A percentile compares a stretch with the other conserved stretches of the same genome.
phyloP scores from a whole-genome alignment of 768 basidiomycete genomes.

The Collybia sordida region DNA sequence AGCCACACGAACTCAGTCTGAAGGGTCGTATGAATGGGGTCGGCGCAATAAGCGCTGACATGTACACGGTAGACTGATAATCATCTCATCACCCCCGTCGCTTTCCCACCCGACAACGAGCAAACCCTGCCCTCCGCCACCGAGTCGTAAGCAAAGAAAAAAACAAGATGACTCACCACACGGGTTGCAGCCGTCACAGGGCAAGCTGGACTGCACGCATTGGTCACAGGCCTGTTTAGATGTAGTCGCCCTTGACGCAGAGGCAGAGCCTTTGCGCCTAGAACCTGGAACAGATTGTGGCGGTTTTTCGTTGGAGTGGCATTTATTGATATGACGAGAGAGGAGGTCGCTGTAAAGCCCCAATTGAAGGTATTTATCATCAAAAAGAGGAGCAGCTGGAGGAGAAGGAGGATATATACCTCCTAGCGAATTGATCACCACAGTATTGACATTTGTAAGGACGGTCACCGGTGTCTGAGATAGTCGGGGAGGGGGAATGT shows the following conservation, averaged over 20 bases:
- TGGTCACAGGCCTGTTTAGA: constrained; percentile 86
- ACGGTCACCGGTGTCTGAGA: constrained; percentile 80
- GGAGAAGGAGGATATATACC: constrained; percentile 38
- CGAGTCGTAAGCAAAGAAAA: background rate
- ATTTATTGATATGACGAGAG: constrained; percentile 85
- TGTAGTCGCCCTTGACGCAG: constrained; percentile 70
- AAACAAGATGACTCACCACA: constrained; percentile 52
- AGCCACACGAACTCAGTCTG: too few relatives aligned
- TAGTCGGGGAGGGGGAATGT: constrained; percentile 5
- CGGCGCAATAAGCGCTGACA: too few relatives aligned
- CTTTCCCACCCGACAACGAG: background rate
- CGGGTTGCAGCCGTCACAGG: constrained; percentile 79
- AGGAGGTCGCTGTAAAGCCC: constrained; percentile 70
- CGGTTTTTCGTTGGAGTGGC: constrained; percentile 76
- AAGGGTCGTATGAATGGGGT: too few relatives aligned
- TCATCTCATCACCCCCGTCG: too few relatives aligned
- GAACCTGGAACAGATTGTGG: constrained; percentile 36
- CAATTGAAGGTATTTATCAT: too few relatives aligned
- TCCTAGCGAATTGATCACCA: constrained; percentile 88
- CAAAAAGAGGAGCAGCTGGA: constrained; percentile 1
- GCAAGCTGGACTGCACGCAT: constrained; percentile 72
- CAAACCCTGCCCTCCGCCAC: too few relatives aligned
- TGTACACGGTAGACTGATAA: too few relatives aligned
- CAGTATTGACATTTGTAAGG: constrained; percentile 89
- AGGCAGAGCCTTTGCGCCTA: constrained; percentile 66